phyloP scores from a whole-genome alignment of 2,329 filamentous ascomycete species.

The Torrubiella hemipterigena region DNA sequence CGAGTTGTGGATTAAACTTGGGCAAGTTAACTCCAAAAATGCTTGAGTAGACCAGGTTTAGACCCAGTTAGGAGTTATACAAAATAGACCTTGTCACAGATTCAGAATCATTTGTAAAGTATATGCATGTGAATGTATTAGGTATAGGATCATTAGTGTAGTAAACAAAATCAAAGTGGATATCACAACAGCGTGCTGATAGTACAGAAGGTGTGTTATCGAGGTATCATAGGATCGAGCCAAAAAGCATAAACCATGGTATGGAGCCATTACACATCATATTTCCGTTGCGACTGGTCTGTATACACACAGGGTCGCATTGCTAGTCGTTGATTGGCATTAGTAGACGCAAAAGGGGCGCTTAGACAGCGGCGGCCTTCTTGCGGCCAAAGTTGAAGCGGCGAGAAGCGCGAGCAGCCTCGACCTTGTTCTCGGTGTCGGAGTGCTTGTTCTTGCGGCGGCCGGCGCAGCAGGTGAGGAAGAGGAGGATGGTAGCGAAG shows the following conservation, averaged over 20 bases:
- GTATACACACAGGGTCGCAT: background rate
- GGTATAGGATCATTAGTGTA: background rate
- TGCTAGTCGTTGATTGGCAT: background rate
- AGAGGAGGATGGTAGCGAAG: slow-evolving; percentile 42
- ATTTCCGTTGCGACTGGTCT: background rate
- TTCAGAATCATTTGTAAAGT: background rate
- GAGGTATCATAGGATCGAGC: background rate
- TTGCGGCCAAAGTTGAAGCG: too few relatives aligned
- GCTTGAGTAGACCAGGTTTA: background rate
- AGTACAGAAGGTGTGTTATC: background rate
- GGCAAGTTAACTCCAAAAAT: background rate
- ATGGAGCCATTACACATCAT: background rate
- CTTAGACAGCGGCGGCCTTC: background rate
- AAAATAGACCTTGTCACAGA: background rate
- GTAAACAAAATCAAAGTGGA: background rate
- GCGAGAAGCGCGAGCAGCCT: slow-evolving; percentile 2
- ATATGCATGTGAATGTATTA: background rate
- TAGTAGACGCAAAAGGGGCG: background rate
- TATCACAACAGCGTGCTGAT: background rate
- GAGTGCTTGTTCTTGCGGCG: slow-evolving; percentile 21
- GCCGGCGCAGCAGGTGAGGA: slow-evolving; percentile 48
- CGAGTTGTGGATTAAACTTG: background rate
- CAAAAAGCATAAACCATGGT: background rate
- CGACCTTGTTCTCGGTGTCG: slow-evolving; percentile 15
- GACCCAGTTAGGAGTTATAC: background rate